Conservation (phyloP, 1,284 basidiomycete genomes). For the Sanghuangporus sanghuang region DNA sequence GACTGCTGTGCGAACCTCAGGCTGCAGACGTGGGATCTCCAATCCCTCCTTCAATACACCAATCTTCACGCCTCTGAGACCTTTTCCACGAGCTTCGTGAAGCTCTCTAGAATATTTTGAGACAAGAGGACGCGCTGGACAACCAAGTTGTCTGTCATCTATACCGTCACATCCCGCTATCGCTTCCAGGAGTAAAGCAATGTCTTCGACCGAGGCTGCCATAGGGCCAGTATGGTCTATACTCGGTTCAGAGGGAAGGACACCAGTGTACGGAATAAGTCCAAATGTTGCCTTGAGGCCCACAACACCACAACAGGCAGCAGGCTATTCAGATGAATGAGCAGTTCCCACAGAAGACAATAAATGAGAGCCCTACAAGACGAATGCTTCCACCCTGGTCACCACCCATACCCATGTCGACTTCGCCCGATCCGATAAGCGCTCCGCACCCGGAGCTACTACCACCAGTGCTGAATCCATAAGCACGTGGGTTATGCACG, state of each 20-base stretch:
- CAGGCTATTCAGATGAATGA: slow-evolving; percentile 26
- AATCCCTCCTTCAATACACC: slow-evolving; percentile 40
- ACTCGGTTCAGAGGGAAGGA: slow-evolving; percentile 35
- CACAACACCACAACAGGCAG: slow-evolving; percentile 40
- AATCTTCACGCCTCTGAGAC: slow-evolving; percentile 33
- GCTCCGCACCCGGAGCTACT: slow-evolving; percentile 42
- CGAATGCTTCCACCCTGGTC: slow-evolving; percentile 43
- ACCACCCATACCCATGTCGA: slow-evolving; percentile 44
- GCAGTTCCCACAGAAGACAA: not conserved
- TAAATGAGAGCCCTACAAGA: slow-evolving; percentile 23
- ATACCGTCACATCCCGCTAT: slow-evolving; percentile 43
- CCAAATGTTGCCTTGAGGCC: slow-evolving; percentile 46
- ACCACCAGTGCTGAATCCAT: slow-evolving; percentile 40
- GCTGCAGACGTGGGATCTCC: slow-evolving; percentile 30
- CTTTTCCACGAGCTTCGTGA: slow-evolving; percentile 20
- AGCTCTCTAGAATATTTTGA: slow-evolving; percentile 33
- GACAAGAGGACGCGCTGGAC: slow-evolving; percentile 33
- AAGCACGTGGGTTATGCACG: slow-evolving; percentile 40
- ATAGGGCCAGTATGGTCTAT: slow-evolving; percentile 38
- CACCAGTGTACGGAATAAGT: slow-evolving; percentile 45
- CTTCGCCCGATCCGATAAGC: slow-evolving; percentile 35
- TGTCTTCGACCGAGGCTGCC: slow-evolving; percentile 36
- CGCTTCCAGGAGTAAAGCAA: slow-evolving; percentile 38
- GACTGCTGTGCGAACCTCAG: slow-evolving; percentile 30
- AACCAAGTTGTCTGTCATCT: slow-evolving; percentile 42